Evolutionary conservation across 1,139 yeast genomes (phyloP), one percentile per base, ranked within the genome.

Genomic region (Pichia kudriavzevii): DNA sequence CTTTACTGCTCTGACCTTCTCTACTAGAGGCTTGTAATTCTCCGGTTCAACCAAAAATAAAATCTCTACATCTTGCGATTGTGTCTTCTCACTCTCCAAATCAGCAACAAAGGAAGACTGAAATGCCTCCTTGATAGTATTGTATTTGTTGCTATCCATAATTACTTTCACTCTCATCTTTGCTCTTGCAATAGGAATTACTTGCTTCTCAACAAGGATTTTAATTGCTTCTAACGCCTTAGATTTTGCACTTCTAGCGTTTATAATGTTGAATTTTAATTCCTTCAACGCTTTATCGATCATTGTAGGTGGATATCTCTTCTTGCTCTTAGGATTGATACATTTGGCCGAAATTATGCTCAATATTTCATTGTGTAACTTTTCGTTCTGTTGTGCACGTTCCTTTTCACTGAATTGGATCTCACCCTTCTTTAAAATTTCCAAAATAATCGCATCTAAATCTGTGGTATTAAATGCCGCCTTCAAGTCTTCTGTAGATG

Each of bases 221-320:
- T 76, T 83, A 47, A 93, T 88, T 4, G 95, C 96, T 41, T 91
- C 97, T 36, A 93, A 62, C 0, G 97, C 97, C 56, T 87, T 96
- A 8, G 74, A 67, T 58, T 91, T 91, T 23, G 95, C 83, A 34
- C 47, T 47, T 33, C 53, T 53, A 36, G 76, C 75, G n/a, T 88
- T 72, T 25, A 75, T 76, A 45, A 84, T 70, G 56, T 85, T 88
- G 57, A 81, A 85, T 44, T 87, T 88, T 35, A 87, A 59, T 52
- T 84, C 94, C 33, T 69, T 69, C 40, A 91, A 65, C 0, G 91
- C 87, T 59, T 91, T 93, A 44, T 84, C 94, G 38, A 91, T 82
- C 79, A 93, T 88, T 1, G 94, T 73, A 10, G 95, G 91, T 0
- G 98, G 95, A 51, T 91, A 91, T 50, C 97, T 76, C 53, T 91